Conservation (phyloP, 208 protist genomes). For the Crithidia expoeki region DNA sequence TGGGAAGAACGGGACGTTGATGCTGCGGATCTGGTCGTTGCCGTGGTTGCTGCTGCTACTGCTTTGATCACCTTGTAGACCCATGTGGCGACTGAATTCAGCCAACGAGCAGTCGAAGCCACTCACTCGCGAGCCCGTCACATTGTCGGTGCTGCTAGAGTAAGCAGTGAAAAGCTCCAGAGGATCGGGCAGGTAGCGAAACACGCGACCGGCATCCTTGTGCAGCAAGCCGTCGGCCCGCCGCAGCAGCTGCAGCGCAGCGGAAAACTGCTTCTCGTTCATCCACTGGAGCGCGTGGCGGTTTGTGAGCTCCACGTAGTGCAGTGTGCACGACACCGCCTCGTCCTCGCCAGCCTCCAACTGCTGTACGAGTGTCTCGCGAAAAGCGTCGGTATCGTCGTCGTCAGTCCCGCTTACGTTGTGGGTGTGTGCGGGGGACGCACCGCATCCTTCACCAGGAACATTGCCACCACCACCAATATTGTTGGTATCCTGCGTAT, state of each 20-base stretch:
- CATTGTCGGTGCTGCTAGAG: neutral
- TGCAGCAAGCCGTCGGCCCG: conserved; percentile 41
- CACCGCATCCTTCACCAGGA: neutral
- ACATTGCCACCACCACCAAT: neutral
- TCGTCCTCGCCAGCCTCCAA: conserved; percentile 30
- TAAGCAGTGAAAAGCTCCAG: conserved; percentile 23
- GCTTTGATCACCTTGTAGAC: neutral
- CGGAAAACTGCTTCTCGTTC: conserved; percentile 62
- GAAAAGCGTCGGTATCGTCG: conserved; percentile 2
- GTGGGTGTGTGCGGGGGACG: neutral
- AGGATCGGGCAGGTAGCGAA: conserved; percentile 42
- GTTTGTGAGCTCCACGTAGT: conserved; percentile 29
- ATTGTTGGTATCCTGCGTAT: neutral
- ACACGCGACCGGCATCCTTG: conserved; percentile 46
- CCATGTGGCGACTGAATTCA: too few species aligned
- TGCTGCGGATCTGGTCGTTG: conserved; percentile 16
- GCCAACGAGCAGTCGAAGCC: neutral
- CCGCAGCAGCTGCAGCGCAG: conserved; percentile 58
- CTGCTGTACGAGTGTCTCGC: conserved; percentile 20
- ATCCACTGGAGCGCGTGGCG: conserved; percentile 58
- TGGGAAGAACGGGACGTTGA: conserved; percentile 68
- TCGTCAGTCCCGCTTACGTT: neutral
- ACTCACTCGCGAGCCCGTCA: neutral
- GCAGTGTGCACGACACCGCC: conserved; percentile 15
- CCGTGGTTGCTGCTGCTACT: neutral